Evolutionary conservation across 345 rosid species (phyloP).

Genomic region (Litchi chinensis): DNA sequence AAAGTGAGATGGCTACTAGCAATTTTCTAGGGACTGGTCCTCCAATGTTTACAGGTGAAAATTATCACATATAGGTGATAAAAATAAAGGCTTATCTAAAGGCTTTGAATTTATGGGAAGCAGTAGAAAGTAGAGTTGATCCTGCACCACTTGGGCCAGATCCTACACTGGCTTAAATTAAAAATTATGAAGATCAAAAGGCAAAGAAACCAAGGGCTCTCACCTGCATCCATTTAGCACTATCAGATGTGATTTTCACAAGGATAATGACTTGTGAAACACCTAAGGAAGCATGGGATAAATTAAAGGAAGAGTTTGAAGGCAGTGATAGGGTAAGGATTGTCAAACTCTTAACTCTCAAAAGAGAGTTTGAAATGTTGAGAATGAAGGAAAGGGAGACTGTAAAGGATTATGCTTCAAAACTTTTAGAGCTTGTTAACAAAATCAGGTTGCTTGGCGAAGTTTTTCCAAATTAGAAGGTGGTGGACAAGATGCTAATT

Average conservation of each 20-base stretch:
- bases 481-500: too few relatives aligned
- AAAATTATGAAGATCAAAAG: neutral
- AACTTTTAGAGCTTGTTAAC: too few relatives aligned
- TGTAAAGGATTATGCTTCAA: too few relatives aligned
- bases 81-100: slow-evolving; percentile 6
- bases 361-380: neutral
- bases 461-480: too few relatives aligned
- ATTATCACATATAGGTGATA: neutral
- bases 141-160: neutral
- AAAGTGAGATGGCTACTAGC: too few relatives aligned
- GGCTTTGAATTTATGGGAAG: slow-evolving; percentile 8
- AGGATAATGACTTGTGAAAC: neutral
- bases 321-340: neutral
- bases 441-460: too few relatives aligned
- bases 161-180: neutral
- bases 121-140: neutral
- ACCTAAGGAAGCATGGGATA: neutral
- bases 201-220: neutral
- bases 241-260: neutral
- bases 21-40: neutral
- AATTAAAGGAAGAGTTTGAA: neutral
- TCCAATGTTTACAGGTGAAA: neutral
- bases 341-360: neutral
- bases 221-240: neutral
- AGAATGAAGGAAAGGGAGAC: neutral